phyloP scores from a whole-genome alignment of 2,329 filamentous ascomycete species.

The Neonectria ditissima region DNA sequence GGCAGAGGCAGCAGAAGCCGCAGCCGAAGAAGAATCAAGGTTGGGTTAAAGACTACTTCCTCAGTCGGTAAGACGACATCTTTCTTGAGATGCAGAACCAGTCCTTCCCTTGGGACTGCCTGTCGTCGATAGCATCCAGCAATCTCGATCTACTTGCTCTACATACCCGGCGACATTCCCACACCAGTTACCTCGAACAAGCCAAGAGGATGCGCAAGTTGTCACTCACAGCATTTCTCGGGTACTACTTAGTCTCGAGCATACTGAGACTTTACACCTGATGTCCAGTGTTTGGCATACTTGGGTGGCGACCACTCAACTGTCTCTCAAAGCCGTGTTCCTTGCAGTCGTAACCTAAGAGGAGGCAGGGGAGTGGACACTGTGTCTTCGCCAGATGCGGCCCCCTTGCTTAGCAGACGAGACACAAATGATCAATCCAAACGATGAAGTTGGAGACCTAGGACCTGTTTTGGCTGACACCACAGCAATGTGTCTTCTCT shows the following conservation, averaged over 20 bases:
- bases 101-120: not conserved
- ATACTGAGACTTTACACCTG: not conserved
- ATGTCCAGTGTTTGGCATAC: not conserved
- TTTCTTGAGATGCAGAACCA: not conserved
- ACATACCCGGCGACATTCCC: not conserved
- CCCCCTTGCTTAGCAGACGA: not conserved
- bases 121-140: not conserved
- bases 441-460: too few species aligned
- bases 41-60: conserved; percentile 5
- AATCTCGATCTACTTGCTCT: not conserved
- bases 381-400: not conserved
- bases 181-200: not conserved
- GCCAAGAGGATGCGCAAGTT: not conserved
- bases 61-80: not conserved
- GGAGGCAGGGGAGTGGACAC: not conserved
- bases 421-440: not conserved
- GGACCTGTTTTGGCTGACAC: not conserved
- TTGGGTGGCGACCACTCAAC: not conserved
- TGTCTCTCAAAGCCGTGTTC: not conserved
- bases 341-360: not conserved
- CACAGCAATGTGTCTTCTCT: not conserved
- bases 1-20: conserved; percentile 62
- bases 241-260: not conserved
- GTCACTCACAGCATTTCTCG: not conserved
- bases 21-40: conserved; percentile 52